Conservation (phyloP, 139 green algal species). For the Chlamydomonas schloesseri region DNA sequence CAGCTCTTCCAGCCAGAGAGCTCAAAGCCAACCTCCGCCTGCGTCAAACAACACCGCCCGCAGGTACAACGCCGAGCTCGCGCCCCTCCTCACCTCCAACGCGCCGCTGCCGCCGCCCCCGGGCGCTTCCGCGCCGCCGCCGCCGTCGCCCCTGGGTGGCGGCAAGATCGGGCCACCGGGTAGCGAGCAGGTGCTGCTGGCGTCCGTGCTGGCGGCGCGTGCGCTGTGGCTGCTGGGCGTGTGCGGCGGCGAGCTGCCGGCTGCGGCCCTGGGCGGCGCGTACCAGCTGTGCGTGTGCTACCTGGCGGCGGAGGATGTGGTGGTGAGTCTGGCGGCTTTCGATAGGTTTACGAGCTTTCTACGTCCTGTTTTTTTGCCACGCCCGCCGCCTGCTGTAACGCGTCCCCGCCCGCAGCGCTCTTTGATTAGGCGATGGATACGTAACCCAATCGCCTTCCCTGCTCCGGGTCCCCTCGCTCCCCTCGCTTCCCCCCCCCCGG, state of each 20-base stretch:
- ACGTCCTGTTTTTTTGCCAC: no score
- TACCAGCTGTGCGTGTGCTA: conserved; percentile 65
- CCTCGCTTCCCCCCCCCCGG: no score
- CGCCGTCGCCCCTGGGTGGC: conserved; percentile 6
- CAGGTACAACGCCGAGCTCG: conserved; percentile 74
- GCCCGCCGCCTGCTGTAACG: no score
- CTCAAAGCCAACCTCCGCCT: no score
- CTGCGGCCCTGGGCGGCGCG: conserved; percentile 64
- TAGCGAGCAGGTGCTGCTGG: conserved; percentile 25
- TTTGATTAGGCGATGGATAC: no score
- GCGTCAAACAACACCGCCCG: no score
- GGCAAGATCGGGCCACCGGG: not conserved
- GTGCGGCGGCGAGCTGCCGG: conserved; percentile 73
- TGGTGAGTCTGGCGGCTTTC: conserved; percentile 68
- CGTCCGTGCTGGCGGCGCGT: conserved; percentile 64
- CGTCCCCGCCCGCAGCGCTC: no score
- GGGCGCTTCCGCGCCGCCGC: conserved; percentile 39
- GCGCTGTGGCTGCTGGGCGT: conserved; percentile 85
- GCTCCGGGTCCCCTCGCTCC: no score
- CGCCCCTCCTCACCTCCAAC: conserved; percentile 54
- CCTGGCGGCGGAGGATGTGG: conserved; percentile 67
- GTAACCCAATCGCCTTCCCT: no score
- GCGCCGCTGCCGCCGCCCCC: conserved; percentile 37
- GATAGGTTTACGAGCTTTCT: no score
- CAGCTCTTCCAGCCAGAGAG: no score